Evolutionary conservation across 2,329 filamentous ascomycete genomes (phyloP).

Genomic region (Chaetomium strumarium): DNA sequence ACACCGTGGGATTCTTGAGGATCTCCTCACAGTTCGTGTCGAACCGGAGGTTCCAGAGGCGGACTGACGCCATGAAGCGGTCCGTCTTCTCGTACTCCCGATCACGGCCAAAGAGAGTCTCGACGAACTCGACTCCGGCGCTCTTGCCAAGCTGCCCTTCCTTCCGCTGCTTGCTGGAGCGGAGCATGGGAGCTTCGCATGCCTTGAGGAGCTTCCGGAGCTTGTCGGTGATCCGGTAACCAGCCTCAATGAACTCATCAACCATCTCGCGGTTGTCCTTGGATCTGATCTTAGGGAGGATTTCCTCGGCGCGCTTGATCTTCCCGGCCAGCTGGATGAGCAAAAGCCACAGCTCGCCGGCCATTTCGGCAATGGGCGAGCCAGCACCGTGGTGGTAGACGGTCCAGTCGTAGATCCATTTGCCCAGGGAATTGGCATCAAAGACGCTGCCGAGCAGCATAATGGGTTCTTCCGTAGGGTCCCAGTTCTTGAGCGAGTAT

Average conservation of each 20-base stretch:
- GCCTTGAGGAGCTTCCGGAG: conserved; percentile 82
- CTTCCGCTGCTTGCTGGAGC: conserved; percentile 61
- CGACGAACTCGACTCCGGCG: conserved; percentile 89
- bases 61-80: conserved; percentile 83
- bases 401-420: conserved; percentile 99
- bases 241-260: conserved; percentile 83
- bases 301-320: conserved; percentile 83
- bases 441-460: conserved; percentile 93
- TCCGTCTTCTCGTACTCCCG: conserved; percentile 85
- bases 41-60: conserved; percentile 88
- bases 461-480: conserved; percentile 88
- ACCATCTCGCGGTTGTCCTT: conserved; percentile 72
- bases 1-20: conserved; percentile 55
- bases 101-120: conserved; percentile 90
- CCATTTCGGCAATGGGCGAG: conserved; percentile 81
- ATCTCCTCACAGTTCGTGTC: conserved; percentile 95
- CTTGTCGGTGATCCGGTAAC: conserved; percentile 78
- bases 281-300: conserved; percentile 63
- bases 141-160: conserved; percentile 81
- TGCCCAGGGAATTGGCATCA: conserved; percentile 93
- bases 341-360: conserved; percentile 90
- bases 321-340: conserved; percentile 92
- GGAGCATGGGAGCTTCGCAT: conserved; percentile 91
- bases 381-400: conserved; percentile 79
- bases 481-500: conserved; percentile 98